A percentile compares a stretch with the other conserved stretches of the same genome.
Evolutionary conservation across 2,329 filamentous ascomycete genomes (phyloP).

Genomic region (Verticillium nonalfalfae): DNA sequence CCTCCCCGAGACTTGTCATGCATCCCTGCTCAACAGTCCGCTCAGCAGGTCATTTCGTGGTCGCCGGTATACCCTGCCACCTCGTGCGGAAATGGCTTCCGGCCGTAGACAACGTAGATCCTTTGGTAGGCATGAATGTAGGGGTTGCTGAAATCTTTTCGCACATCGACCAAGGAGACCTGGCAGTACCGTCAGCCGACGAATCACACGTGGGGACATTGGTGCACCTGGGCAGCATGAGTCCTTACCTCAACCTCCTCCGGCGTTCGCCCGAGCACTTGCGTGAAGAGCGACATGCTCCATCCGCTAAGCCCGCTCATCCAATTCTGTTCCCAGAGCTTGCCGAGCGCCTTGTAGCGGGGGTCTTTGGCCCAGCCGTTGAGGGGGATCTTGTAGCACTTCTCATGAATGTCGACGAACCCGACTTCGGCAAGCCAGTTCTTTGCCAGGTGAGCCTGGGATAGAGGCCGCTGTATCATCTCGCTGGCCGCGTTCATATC

Average conservation of each 20-base stretch:
- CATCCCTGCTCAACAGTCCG: too few species aligned
- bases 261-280: slow-evolving; percentile 29
- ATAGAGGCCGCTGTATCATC: slow-evolving; percentile 20
- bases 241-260: slow-evolving; percentile 43
- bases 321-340: slow-evolving; percentile 34
- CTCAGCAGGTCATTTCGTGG: background rate
- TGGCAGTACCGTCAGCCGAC: background rate
- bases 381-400: slow-evolving; percentile 36
- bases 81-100: slow-evolving; percentile 38
- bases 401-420: slow-evolving; percentile 30
- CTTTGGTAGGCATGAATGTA: slow-evolving; percentile 42
- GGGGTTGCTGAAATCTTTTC: slow-evolving; percentile 38
- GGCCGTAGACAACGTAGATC: slow-evolving; percentile 43
- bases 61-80: background rate
- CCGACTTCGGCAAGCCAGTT: slow-evolving; percentile 19
- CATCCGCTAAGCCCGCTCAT: slow-evolving; percentile 37
- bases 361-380: slow-evolving; percentile 39
- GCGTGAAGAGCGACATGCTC: slow-evolving; percentile 32
- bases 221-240: background rate
- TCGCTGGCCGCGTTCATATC: slow-evolving; percentile 30
- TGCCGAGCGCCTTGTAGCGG: slow-evolving; percentile 16
- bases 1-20: background rate
- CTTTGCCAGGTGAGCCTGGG: slow-evolving; percentile 23
- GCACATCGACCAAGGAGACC: slow-evolving; percentile 34
- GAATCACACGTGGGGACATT: background rate